phyloP scores from a whole-genome alignment of 2,329 filamentous ascomycete species.

The Cadophora sp. region DNA sequence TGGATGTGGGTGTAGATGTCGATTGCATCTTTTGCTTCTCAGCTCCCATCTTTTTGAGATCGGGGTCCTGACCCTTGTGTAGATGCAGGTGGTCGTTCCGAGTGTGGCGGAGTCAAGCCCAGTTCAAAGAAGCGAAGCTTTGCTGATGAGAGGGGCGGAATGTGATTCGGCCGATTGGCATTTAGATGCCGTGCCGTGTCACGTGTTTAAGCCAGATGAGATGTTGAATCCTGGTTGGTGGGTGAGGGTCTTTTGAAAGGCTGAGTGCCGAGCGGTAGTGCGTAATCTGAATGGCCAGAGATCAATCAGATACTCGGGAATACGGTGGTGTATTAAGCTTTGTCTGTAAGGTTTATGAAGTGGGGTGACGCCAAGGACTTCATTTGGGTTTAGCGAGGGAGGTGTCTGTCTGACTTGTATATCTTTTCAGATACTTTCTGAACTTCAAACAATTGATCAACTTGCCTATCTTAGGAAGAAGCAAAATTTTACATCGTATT shows the following conservation, averaged over 20 bases:
- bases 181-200: neutral
- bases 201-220: neutral
- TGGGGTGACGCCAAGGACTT: neutral
- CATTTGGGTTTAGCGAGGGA: neutral
- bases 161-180: neutral
- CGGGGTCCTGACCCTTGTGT: neutral
- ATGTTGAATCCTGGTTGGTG: neutral
- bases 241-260: neutral
- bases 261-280: neutral
- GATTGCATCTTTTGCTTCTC: neutral
- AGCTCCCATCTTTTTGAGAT: too few species aligned
- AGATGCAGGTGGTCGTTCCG: neutral
- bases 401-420: neutral
- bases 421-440: too few species aligned
- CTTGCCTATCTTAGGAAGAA: too few species aligned
- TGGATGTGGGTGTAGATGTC: neutral
- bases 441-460: too few species aligned
- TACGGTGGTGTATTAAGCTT: neutral
- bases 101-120: slow-evolving; percentile 8
- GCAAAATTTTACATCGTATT: too few species aligned
- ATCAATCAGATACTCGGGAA: neutral
- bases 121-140: neutral
- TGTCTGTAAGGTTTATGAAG: neutral
- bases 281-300: neutral
- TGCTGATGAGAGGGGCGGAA: neutral